Conservation (phyloP, 177 flowering plant genomes). For the Vitis hybrid region DNA sequence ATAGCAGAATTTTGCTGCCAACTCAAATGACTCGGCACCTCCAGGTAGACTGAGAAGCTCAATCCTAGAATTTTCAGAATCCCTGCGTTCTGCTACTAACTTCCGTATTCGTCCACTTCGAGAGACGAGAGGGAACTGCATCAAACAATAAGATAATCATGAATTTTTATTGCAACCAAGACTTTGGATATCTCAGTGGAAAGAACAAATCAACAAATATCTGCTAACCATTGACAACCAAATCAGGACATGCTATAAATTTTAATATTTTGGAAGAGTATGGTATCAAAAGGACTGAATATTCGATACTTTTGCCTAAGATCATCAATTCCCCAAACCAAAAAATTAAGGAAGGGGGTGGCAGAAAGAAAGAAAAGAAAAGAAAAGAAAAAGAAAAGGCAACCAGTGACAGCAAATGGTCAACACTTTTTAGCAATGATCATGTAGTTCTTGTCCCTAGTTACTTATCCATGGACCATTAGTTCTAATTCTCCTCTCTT, state of each 20-base stretch:
- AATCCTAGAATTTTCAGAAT: conserved; percentile 64
- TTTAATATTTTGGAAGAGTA: background rate
- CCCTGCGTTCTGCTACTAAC: conserved; percentile 68
- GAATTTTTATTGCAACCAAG: background rate
- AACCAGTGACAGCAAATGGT: too few relatives aligned
- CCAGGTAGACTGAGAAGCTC: conserved; percentile 82
- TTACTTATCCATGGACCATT: too few relatives aligned
- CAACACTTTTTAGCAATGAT: too few relatives aligned
- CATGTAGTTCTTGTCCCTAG: too few relatives aligned
- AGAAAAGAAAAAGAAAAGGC: too few relatives aligned
- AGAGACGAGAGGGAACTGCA: conserved; percentile 89
- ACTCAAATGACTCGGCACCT: conserved; percentile 76
- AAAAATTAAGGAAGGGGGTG: too few relatives aligned
- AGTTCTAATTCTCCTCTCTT: too few relatives aligned
- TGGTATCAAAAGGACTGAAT: too few relatives aligned
- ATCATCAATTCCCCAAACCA: too few relatives aligned
- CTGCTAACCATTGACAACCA: background rate
- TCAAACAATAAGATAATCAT: conserved; percentile 6
- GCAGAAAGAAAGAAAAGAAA: too few relatives aligned
- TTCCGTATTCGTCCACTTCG: conserved; percentile 79
- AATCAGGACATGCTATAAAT: background rate
- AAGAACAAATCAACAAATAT: background rate
- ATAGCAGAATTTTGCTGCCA: conserved; percentile 89
- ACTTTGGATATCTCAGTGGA: background rate
- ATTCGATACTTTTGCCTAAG: too few relatives aligned